A percentile compares a stretch with the other conserved stretches of the same genome.
phyloP scores from a whole-genome alignment of 2,329 filamentous ascomycete genomes.

The Corinectria fuckeliana region DNA sequence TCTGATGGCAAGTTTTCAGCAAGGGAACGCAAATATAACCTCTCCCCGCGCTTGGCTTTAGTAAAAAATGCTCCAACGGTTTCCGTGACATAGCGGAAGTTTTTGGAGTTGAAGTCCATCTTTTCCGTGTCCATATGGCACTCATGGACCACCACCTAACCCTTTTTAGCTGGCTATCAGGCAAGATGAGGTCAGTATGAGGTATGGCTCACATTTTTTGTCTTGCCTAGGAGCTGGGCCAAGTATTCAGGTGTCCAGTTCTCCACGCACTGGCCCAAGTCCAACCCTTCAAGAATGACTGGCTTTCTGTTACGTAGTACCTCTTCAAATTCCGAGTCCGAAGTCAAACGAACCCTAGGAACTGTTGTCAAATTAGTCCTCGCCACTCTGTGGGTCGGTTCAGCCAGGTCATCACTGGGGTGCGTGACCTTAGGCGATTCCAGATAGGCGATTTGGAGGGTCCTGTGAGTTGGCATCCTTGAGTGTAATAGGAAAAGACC shows the following conservation, averaged over 20 bases:
- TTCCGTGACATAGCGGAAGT: conserved; percentile 78
- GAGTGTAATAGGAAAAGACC: neutral
- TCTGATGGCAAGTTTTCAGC: conserved; percentile 73
- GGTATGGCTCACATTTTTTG: conserved; percentile 61
- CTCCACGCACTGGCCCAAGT: conserved; percentile 71
- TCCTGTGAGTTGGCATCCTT: neutral
- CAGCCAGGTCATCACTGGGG: conserved; percentile 8
- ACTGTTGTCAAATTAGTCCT: conserved; percentile 46
- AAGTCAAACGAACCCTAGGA: conserved; percentile 58
- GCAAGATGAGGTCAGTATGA: neutral
- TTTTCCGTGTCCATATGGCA: conserved; percentile 58
- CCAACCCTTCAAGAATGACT: conserved; percentile 65
- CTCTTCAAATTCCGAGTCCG: conserved; percentile 62
- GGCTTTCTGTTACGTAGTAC: conserved; percentile 64
- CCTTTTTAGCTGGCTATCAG: conserved; percentile 4
- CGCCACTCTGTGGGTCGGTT: neutral
- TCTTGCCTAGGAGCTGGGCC: conserved; percentile 62
- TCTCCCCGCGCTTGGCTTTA: conserved; percentile 63
- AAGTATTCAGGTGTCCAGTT: conserved; percentile 76
- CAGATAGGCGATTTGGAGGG: conserved; percentile 26
- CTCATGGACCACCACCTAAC: conserved; percentile 76
- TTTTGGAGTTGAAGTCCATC: conserved; percentile 85
- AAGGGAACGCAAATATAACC: conserved; percentile 79
- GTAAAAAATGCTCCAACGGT: conserved; percentile 71
- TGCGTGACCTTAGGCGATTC: conserved; percentile 39